Percentiles rank a stretch among this genome's conserved stretches.
Conservation (phyloP, 305 asterid genomes). For the Fraxinus paxiana region DNA sequence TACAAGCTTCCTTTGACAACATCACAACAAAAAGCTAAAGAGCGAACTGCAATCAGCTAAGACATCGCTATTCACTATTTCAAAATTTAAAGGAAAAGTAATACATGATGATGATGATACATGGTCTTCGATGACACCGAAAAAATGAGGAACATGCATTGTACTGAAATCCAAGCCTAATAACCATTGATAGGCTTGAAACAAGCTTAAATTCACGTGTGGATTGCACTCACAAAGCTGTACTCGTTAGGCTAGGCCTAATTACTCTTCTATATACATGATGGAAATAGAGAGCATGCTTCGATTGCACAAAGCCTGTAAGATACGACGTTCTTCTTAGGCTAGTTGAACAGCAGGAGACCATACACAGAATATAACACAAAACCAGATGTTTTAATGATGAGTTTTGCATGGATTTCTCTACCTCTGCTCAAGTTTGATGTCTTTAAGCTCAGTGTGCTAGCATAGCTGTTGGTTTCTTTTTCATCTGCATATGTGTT, state of each 20-base stretch:
- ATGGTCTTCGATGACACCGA: too few species aligned
- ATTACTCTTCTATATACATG: constrained; percentile 22
- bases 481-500: not conserved
- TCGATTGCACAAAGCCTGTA: constrained; percentile 28
- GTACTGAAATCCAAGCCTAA: constrained; percentile 27
- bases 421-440: not conserved
- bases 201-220: constrained; percentile 16
- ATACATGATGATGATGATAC: too few species aligned
- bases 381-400: not conserved
- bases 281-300: constrained; percentile 22
- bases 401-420: not conserved
- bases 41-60: not conserved
- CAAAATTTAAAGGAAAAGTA: too few species aligned
- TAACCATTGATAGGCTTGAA: constrained; percentile 19
- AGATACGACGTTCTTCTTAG: constrained; percentile 19
- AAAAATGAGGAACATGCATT: constrained; percentile 1
- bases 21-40: not conserved
- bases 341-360: constrained; percentile 21
- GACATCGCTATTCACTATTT: too few species aligned
- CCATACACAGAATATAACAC: not conserved
- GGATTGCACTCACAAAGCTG: constrained; percentile 31
- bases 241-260: constrained; percentile 21
- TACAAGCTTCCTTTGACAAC: not conserved
- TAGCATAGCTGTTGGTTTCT: not conserved
- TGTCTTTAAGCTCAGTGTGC: constrained; percentile 3